Evolutionary conservation across 2,329 filamentous ascomycete genomes (phyloP), one percentile per base, ranked within the genome.

Genomic region (Coniochaeta pulveracea): DNA sequence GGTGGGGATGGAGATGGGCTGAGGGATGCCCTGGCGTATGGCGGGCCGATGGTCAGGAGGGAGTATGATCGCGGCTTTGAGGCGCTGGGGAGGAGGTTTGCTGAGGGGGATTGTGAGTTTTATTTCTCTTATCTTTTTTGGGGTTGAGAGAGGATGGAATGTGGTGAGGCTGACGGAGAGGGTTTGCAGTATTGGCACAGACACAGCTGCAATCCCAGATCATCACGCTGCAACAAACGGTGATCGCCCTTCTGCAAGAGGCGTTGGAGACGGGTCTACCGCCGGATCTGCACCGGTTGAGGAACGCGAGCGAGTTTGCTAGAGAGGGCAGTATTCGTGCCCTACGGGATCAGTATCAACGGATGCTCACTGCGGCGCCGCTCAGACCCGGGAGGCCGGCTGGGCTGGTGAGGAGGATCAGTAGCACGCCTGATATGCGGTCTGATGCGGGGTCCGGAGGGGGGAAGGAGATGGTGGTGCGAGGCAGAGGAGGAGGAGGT

Each of bases 221-320:
- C 32, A 58, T 57, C 26, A 49, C 51, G 10, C 46, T 59, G 22
- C 55, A 59, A 37, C 43, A 49, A 25, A 56, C 50, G 4, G 52
- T 59, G 32, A 57, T 59, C 36, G 44, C 43, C n/a, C 43, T 58
- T 26, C 47, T 58, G 9, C 50, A 58, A 33, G 53, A 56, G 8
- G 54, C 55, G 5, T 45, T 59, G 16, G 35, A 46, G 15, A 52
- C 48, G 18, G 53, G 52, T 4, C 40, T 41, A 1, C 40, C 42
- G 5, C 45, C 45, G 8, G 54, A 59, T 37, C 40, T 53, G 31
- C 36, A 45, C 23, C 42, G 36, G 19, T 48, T 59, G 10, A 46
- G 51, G 19, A 48, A 51, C 17, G 55, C 54, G 0, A 52, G 51
- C 2, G 43, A 50, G 14, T 49, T 52, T 11, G 55, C 55, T 4